Base-by-base conservation (phyloP, 2,329 filamentous ascomycete species). In the Aspergillus carbonarius region DNA sequence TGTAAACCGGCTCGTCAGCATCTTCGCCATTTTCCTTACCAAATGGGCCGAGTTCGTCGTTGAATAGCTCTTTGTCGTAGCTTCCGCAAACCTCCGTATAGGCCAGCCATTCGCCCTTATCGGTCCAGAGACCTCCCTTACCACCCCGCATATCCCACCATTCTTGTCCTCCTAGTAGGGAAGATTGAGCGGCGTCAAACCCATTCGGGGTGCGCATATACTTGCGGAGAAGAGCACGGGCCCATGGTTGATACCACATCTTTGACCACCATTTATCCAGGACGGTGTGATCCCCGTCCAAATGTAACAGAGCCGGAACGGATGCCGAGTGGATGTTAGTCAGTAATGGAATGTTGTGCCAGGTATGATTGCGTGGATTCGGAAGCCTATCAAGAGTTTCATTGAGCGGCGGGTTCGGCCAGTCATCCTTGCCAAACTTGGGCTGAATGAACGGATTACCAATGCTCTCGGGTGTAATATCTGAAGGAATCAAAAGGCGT, bases 121-220 rank as follows among this genome's bases (percentile, higher is more conserved):
- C 78, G 0, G 81, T 83, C 83, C 83, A 85, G 3, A 83, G 69
- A 7, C 82, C 83, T 3, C 82, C 82, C n/a, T 74, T 75, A 0
- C 82, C 82, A 9, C 81, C 82, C 13, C 81, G 76, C 55, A 73
- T 67, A 63, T 84, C 79, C 79, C 81, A 81, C 68, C 74, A 75
- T 1, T 75, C 71, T 51, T 81, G 76, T 3, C 79, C 81, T 12
- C 80, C 81, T 0, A 78, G 71, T 6, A 78, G 72, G 0, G 77
- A 75, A 9, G 74, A 74, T 55, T 79, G 75, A 13, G 79, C 77
- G 0, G 78, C 76, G 30, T 74, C 69, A 1, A 78, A 63, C 0
- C 76, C 77, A 42, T 76, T 77, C 0, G 78, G 70, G 12, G 70
- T 74, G 54, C 81, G 79, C 61, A 82, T 74, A 63, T 80, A 79